Base-by-base conservation (phyloP, 1,284 basidiomycete species). In the Leccinum idahoense region DNA sequence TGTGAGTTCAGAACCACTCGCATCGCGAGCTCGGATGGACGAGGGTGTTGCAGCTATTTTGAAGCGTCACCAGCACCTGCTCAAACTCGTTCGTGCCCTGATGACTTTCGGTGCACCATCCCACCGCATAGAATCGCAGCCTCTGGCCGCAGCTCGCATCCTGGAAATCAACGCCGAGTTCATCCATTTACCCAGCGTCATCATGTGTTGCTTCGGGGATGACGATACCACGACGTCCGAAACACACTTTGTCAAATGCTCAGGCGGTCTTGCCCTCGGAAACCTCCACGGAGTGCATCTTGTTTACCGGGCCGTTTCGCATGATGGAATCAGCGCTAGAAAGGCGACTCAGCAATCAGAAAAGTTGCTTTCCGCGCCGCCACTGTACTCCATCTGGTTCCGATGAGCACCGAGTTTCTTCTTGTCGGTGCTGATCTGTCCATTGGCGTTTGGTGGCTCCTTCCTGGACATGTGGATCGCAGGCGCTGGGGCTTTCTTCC, bases 391-490 rank as follows among this genome's bases (percentile, higher is more conserved):
- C 2, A 74, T 81, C 18, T 66, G 81, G 70, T 77, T 85, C 66
- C 83, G 90, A 60, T 88, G 87, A 68, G 59, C 82, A 15, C 73
- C 94, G 62, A 87, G 89, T 1, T 89, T 93, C 71, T 80, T 78
- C 67, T 79, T 92, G 65, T 89, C 89, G 10, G 82, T 84, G 18
- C 76, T 92, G 57, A 93, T 94, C 65, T 92, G 90, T 69, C 89
- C 91, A 2, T 79, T 91, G 66, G 89, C 90, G 1, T 95, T 95
- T 71, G 90, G 90, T 10, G 93, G 93, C 1, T 91, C 90, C n/a
- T 85, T 94, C 68, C 64, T 92, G 59, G 93, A 96, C 73, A 89
- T 92, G 82, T 88, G 88, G 82, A 80, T 93, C 14, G 82, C 91
- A 14, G 93, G 90, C 10, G 67, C 75, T 7, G 84, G 87, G 39